These are phyloP conservation scores for Linnemannia elongata DNA, from an alignment of 192 early-diverging fungal genomes.

Conservation along the genomic window DNA sequence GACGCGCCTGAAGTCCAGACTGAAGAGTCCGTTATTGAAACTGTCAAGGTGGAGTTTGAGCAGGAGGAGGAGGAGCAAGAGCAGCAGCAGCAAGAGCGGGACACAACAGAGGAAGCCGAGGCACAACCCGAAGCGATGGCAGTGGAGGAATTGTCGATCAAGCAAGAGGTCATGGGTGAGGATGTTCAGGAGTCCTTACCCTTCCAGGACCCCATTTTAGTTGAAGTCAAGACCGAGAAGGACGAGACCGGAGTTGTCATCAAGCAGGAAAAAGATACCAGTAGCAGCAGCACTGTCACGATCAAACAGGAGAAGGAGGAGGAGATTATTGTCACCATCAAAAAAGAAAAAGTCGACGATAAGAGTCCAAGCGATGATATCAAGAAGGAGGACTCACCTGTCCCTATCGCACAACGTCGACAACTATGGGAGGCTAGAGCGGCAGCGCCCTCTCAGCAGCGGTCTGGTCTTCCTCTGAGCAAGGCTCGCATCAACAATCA, in stretches of 20 bases:
- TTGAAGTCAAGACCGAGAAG: conserved; percentile 5
- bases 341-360: conserved; percentile 1
- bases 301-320: conserved; percentile 24
- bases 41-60: conserved; percentile 2
- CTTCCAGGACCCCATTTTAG: not conserved
- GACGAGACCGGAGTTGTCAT: not conserved
- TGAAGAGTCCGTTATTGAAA: conserved; percentile 1
- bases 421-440: conserved; percentile 47
- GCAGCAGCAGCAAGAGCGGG: not conserved
- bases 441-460: conserved; percentile 2
- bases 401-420: conserved; percentile 29
- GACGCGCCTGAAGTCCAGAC: conserved; percentile 7
- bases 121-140: not conserved
- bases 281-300: not conserved
- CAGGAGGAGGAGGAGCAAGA: not conserved
- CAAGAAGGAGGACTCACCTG: conserved; percentile 18
- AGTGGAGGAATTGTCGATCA: not conserved
- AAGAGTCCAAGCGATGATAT: not conserved
- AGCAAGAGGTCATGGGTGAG: conserved; percentile 12
- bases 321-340: not conserved
- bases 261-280: conserved; percentile 29
- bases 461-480: conserved; percentile 30
- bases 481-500: conserved; percentile 8
- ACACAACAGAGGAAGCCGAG: not conserved
- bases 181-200: not conserved